phyloP scores from a whole-genome alignment of 495 filamentous ascomycete species.

The Bathelium albidoporum region DNA sequence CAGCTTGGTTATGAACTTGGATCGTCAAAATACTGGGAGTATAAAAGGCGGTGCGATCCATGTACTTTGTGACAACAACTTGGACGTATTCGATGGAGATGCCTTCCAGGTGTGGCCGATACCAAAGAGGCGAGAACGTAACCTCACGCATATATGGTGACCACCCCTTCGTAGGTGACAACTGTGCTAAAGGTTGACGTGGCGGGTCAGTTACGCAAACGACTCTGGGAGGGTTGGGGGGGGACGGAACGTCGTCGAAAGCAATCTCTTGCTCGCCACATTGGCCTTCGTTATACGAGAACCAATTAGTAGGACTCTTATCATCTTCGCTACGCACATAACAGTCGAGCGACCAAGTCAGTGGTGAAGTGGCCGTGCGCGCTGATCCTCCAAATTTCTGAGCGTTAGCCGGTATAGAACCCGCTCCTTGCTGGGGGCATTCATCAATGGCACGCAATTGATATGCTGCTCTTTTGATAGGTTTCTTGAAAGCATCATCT shows the following conservation, averaged over 20 bases:
- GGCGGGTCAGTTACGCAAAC: neutral
- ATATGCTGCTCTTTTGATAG: neutral
- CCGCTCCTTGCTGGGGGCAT: neutral
- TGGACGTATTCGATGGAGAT: neutral
- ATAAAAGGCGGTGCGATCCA: neutral
- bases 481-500: neutral
- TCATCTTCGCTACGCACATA: neutral
- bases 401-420: neutral
- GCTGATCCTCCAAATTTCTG: neutral
- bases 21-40: neutral
- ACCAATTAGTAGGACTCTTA: neutral
- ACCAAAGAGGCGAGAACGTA: neutral
- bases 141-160: too few relatives aligned
- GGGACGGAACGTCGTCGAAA: neutral
- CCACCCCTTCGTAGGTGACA: too few relatives aligned
- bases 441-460: neutral
- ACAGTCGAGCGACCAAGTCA: neutral
- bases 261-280: neutral
- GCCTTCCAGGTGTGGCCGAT: neutral
- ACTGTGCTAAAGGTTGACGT: neutral
- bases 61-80: neutral
- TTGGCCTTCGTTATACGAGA: neutral
- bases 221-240: neutral
- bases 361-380: neutral
- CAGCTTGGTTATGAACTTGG: neutral